Evolutionary conservation across 192 early-diverging fungal species (phyloP), one percentile per base, ranked within the genome.

Genomic region (Lunasporangiospora selenospora): DNA sequence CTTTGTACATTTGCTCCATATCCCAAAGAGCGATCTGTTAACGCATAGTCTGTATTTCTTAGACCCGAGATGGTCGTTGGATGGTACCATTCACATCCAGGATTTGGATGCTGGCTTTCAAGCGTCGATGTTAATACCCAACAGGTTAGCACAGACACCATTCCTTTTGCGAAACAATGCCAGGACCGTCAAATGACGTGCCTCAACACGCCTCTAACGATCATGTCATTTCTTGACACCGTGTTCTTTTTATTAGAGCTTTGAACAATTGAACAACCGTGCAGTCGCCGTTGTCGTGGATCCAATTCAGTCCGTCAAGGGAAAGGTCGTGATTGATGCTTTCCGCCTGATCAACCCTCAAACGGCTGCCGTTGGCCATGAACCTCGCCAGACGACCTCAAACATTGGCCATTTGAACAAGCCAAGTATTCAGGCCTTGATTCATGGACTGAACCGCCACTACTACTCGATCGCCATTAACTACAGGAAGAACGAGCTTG

Each of bases 81-180:
- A n/a, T 99, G 98, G 98, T 99, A 99, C 77, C 98, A 99, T 81
- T 99, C 98, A 58, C 98, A 99, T 82, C 98, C 98, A 31, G 98
- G 98, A 46, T 99, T 99, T 61, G 98, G 98, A 40, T 99, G 98
- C 86, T 99, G 98, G 98, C 84, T 99, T 27, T 98, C 97, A 18
- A 97, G 94, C 67, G 96, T 98, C 9, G 98, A 99, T 82, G 92
- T 98, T 48, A 96, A 96, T 81, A 99, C 98, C 41, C 98, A 99
- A 78, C 94, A 96, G 85, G 91, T 92, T 82, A 27, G 11, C n/a
- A n/a, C n/a, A n/a, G n/a, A n/a, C n/a, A n/a, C n/a, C 21, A 26
- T 31, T 4, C 12, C 29, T 21, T 4, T 33, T 24, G 9, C 15
- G 38, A 37, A 11, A 26, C 11, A 30, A 41, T 36, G 48, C 6